phyloP scores from a whole-genome alignment of 805 yeast genomes.

The Wickerhamiella kurtzmanii region DNA sequence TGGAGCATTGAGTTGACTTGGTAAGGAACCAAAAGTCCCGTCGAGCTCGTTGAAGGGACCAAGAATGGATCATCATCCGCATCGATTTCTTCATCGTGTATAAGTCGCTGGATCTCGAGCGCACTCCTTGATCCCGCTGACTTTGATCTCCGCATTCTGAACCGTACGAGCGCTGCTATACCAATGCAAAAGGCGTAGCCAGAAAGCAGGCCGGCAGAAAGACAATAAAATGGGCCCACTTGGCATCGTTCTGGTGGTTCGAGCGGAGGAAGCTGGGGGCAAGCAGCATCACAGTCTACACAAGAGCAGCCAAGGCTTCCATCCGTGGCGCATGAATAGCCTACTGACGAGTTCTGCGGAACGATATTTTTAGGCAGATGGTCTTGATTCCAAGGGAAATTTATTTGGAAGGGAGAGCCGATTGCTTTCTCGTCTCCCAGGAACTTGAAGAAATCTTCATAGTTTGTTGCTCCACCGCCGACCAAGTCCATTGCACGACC shows the following conservation, averaged over 20 bases:
- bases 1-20: constrained; percentile 38
- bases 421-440: constrained; percentile 82
- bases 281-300: constrained; percentile 70
- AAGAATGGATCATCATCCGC: constrained; percentile 21
- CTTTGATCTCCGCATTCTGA: constrained; percentile 5
- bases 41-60: constrained; percentile 18
- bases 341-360: constrained; percentile 22
- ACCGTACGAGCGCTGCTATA: constrained; percentile 4
- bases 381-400: constrained; percentile 41
- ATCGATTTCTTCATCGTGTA: constrained; percentile 30
- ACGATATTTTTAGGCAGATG: not conserved
- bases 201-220: constrained; percentile 47
- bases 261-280: constrained; percentile 42
- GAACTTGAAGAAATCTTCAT: constrained; percentile 62
- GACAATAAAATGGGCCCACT: constrained; percentile 56
- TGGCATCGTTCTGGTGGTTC: constrained; percentile 35
- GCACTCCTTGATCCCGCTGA: constrained; percentile 4
- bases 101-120: constrained; percentile 23
- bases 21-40: constrained; percentile 27
- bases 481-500: constrained; percentile 93
- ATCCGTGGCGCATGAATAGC: constrained; percentile 42
- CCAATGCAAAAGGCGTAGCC: constrained; percentile 24
- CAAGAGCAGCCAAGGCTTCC: constrained; percentile 51
- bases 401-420: constrained; percentile 91
- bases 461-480: constrained; percentile 91